Base-by-base conservation (phyloP, 148 eudicot species). In the Fagopyrum homotropicum region DNA sequence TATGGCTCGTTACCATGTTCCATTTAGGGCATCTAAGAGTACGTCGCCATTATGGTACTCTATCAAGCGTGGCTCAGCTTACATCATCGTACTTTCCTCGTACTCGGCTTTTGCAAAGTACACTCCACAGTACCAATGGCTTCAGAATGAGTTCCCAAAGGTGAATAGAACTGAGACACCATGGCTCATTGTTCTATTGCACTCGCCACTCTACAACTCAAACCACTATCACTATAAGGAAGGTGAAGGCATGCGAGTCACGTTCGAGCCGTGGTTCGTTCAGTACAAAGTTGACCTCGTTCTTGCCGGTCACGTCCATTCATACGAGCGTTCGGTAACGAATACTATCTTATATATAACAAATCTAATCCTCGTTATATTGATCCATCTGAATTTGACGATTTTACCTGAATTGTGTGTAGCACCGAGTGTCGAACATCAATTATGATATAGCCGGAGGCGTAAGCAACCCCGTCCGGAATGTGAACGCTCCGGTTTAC, bases 401-500 rank as follows among this genome's bases (percentile, higher is more conserved):
- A 35, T 35, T 16, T 54, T 54, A 54, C 5, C 7, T 3, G 2
- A 54, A 54, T 54, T 54, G n/a, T 54, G n/a, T 54, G 17, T 5
- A 60, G 66, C 66, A 60, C 15, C 43, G 66, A 60, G 71, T 89
- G 52, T 87, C 93, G 4, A 89, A 89, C 79, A 79, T 89, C 56
- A 77, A 45, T 7, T 85, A 87, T 78, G 87, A 84, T 80, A 81
- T 89, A 74, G 82, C 85, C 10, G 49, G 40, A 0, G 40, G 40
- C 40, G 40, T 35, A 35, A 35, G 40, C 40, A 35, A 72, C 22
- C 93, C 88, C 1, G 75, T 84, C 4, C 81, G 73, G 17, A 88
- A 89, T 45, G 9, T 81, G 69, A 80, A 83, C n/a, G 90, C 90
- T 29, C 93, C 89, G 0, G 81, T 85, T 4, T 84, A 87, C 81